Conservation (phyloP, 2,329 filamentous ascomycete genomes). For the Rhytidhysteron rufulum region DNA sequence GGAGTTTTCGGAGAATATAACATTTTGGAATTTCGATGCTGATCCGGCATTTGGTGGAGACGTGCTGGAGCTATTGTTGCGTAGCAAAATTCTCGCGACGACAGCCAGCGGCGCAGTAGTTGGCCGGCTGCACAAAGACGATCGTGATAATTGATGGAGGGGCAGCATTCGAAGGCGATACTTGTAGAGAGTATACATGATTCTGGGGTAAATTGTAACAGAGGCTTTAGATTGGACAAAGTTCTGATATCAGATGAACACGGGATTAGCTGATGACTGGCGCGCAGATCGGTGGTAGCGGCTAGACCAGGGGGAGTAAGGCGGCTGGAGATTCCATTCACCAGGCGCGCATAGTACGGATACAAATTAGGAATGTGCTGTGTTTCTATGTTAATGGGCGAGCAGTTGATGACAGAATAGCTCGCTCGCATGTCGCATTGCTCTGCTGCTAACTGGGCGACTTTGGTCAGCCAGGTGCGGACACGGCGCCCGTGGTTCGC, state of each 20-base stretch:
- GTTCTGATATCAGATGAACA: slow-evolving; percentile 26
- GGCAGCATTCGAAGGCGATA: slow-evolving; percentile 3
- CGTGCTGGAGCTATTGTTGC: slow-evolving; percentile 3
- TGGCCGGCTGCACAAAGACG: slow-evolving; percentile 1
- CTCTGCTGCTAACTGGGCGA: too few species aligned
- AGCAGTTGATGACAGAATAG: too few species aligned
- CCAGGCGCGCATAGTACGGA: too few species aligned
- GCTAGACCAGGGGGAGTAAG: slow-evolving; percentile 14
- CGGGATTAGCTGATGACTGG: slow-evolving; percentile 5
- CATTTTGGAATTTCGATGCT: too few species aligned
- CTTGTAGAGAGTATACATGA: too few species aligned
- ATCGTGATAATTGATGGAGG: slow-evolving; percentile 2
- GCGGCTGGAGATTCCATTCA: too few species aligned
- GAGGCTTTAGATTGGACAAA: slow-evolving; percentile 17
- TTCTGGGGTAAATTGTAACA: slow-evolving; percentile 8
- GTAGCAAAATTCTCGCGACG: neutral
- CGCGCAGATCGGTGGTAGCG: slow-evolving; percentile 14
- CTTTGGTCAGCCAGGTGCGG: too few species aligned
- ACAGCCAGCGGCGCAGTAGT: neutral
- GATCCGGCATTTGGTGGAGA: too few species aligned
- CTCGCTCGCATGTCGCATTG: too few species aligned
- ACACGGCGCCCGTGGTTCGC: too few species aligned
- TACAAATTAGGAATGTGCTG: too few species aligned
- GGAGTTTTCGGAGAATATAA: slow-evolving; percentile 24
- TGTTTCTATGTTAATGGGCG: too few species aligned